Evolutionary conservation across 805 yeast species (phyloP), one percentile per base, ranked within the genome.

Genomic region (Kodamaea hsintzibuensis): DNA sequence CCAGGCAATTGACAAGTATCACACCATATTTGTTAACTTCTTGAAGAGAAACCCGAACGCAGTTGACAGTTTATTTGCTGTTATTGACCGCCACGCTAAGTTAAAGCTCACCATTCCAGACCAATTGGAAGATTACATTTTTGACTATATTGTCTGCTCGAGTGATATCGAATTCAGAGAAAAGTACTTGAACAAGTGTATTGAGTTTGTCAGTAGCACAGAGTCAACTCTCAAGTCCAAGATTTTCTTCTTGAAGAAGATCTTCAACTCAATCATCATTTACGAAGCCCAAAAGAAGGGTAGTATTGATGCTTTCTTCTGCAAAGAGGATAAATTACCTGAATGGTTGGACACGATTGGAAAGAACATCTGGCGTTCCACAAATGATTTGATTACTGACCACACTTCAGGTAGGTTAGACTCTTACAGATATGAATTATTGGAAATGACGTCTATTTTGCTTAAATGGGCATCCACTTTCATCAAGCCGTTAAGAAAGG

Each of bases 381-480:
- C 81, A 0, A 76, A 79, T 50, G 85, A 84, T 47, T 67, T 76
- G 53, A 74, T 79, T 39, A 74, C 81, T 5, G 76, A 76, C 54
- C 79, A 80, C 56, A 77, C 83, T 13, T 80, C 91, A 1, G 95
- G 93, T 2, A 77, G 84, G 3, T 78, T 85, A 58, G 98, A 95
- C 64, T 76, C 80, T 38, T 87, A 82, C 69, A 77, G 96, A 54
- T 82, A 89, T 57, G 95, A 89, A 55, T 72, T 93, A 7, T 75
- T 95, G 18, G 96, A 92, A 60, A 69, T 91, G 65, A 88, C 98
- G 0, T 85, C 97, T 0, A 71, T 88, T 44, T 71, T 95, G 44
- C 82, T 91, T 22, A 85, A 85, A 63, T 82, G 84, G 70, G 85
- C 89, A 1, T 84, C 96, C 0, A 68, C 72, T 0, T 69, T 77